Conservation (phyloP, 2,329 filamentous ascomycete genomes). For the Monosporascus sp. region DNA sequence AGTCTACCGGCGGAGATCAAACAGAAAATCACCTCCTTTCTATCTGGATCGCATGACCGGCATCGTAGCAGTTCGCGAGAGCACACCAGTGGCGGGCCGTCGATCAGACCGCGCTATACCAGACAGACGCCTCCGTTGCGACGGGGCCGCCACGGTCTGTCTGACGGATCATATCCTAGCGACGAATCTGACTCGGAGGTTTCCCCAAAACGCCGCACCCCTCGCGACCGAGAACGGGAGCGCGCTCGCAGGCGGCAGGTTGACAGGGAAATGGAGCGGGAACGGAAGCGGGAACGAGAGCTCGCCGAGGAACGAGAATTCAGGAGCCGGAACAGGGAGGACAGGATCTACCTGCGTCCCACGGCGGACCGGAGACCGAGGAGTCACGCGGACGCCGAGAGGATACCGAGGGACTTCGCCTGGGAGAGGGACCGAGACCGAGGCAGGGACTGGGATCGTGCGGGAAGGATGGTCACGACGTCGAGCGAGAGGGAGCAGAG, state of each 20-base stretch:
- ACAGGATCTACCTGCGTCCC: slow-evolving; percentile 23
- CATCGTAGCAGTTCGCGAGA: slow-evolving; percentile 28
- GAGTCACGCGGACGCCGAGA: slow-evolving; percentile 26
- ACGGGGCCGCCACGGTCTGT: slow-evolving; percentile 23
- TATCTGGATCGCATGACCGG: slow-evolving; percentile 20
- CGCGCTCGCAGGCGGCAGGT: slow-evolving; percentile 16
- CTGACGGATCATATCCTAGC: slow-evolving; percentile 23
- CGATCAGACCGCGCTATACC: slow-evolving; percentile 2
- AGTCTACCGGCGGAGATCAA: slow-evolving; percentile 24
- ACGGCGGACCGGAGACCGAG: slow-evolving; percentile 21
- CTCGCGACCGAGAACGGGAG: slow-evolving; percentile 22
- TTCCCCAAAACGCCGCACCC: slow-evolving; percentile 14
- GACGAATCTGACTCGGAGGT: slow-evolving; percentile 23
- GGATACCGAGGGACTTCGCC: slow-evolving; percentile 20
- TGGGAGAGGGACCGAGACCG: slow-evolving; percentile 25
- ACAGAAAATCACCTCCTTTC: slow-evolving; percentile 21
- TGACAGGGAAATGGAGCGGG: slow-evolving; percentile 17
- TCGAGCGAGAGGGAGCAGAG: slow-evolving; percentile 23
- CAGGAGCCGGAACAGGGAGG: slow-evolving; percentile 21
- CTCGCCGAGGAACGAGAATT: slow-evolving; percentile 2
- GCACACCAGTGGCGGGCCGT: slow-evolving; percentile 6
- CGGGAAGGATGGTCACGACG: slow-evolving; percentile 22
- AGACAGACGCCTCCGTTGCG: slow-evolving; percentile 19
- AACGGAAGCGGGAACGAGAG: slow-evolving; percentile 15
- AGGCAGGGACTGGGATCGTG: slow-evolving; percentile 1